Evolutionary conservation across 352 stramenopile species (phyloP), one percentile per base, ranked within the genome.

Genomic region (Sclerospora graminicola): DNA sequence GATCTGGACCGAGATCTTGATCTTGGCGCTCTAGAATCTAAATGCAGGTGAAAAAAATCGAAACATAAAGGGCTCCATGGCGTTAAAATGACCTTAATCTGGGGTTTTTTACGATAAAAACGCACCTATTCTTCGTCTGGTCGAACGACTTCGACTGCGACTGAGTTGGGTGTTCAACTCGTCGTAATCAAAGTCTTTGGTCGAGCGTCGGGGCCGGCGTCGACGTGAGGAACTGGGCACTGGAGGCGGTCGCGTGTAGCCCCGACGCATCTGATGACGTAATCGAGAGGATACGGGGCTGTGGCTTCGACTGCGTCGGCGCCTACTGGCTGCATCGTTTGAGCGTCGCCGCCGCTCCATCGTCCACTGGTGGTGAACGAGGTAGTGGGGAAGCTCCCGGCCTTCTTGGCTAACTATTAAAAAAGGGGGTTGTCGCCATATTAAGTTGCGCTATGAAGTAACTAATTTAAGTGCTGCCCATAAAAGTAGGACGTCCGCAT

Each of bases 221-320:
- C 48, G 36, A 13, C 42, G 54, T 1, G 31, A 33, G 5, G 43
- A 53, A 14, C 28, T 60, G 6, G 51, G 42, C 24, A 46, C 48
- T 5, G 48, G 45, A 10, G 54, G 43, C 9, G 54, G 49, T 6
- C 48, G 45, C 11, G 44, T 9, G 15, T 56, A 41, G 16, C 40
- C 49, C 18, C 54, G 47, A 2, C 45, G 57, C 16, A 58, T 39
- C 18, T 57, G 47, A 34, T 66, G 60, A n/a, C 60, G 60, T 31
- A 66, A 45, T 10, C 60, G 60, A 6, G 60, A 69, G 8, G 60
- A 58, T 15, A 69, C 60, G 51, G 60, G 60, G 49, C 60, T 69
- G 35, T 51, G 57, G 41, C 47, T 66, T 23, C 60, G 53, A 27
- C 45, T 62, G 20, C 57, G 57, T 7, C 49, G 47, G 20, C 57